These are phyloP conservation scores for Naganishia albida DNA, from an alignment of 1,284 basidiomycete species.

Conservation along the genomic window DNA sequence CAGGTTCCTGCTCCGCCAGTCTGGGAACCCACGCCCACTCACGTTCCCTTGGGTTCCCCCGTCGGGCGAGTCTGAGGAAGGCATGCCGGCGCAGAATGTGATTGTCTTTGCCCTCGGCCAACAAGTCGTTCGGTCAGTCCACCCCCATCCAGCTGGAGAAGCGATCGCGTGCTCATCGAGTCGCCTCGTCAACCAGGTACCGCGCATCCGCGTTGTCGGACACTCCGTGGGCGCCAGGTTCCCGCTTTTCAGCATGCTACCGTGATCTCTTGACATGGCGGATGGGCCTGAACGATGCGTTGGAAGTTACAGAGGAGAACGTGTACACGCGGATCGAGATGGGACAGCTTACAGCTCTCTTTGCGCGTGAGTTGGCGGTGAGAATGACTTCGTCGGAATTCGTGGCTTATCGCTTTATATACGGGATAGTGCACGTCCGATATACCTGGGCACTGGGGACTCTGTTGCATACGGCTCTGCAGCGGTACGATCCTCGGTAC, in stretches of 20 bases:
- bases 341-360: constrained; percentile 12
- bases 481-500: neutral
- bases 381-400: neutral
- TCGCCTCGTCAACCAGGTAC: neutral
- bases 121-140: constrained; percentile 8
- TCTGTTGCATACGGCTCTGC: constrained; percentile 1
- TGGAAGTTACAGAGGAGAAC: constrained; percentile 11
- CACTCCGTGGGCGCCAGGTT: neutral
- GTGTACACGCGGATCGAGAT: constrained; percentile 10
- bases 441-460: constrained; percentile 20
- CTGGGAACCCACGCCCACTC: neutral
- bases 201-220: constrained; percentile 1
- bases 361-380: neutral
- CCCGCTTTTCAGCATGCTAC: neutral
- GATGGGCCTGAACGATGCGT: constrained; percentile 2
- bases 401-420: neutral
- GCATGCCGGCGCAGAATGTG: constrained; percentile 15
- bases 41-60: constrained; percentile 1
- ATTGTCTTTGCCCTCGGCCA: constrained; percentile 2
- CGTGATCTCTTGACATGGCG: constrained; percentile 1
- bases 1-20: constrained; percentile 10
- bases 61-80: neutral
- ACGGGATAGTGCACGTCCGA: constrained; percentile 15
- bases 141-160: too few species aligned
- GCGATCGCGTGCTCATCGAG: neutral